Conservation (phyloP, 306 rosid genomes). For the Corylus americana region DNA sequence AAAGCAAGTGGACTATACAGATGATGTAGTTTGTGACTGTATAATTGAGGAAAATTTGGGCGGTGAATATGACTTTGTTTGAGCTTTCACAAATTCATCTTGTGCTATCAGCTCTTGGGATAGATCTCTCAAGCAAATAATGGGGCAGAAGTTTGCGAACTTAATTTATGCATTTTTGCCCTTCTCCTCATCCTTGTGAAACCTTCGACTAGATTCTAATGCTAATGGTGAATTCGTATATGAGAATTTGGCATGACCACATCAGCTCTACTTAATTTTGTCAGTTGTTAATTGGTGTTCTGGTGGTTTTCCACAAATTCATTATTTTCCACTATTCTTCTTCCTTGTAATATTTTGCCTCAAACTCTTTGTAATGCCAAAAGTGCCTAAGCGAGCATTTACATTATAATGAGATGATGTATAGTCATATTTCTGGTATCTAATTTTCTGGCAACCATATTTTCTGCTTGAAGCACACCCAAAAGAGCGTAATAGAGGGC, state of each 20-base stretch:
- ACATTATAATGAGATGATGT: background rate
- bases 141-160: background rate
- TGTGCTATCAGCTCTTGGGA: background rate
- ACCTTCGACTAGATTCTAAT: background rate
- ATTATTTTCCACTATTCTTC: background rate
- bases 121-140: background rate
- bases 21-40: background rate
- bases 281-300: background rate
- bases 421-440: background rate
- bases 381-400: background rate
- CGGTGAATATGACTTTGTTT: background rate
- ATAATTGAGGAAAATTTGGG: background rate
- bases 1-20: background rate
- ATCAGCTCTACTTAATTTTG: background rate
- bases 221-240: background rate
- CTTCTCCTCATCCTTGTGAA: background rate
- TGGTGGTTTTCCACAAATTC: background rate
- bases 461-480: background rate
- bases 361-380: background rate
- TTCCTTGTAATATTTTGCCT: background rate
- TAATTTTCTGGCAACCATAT: background rate
- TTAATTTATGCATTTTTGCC: background rate
- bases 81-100: background rate
- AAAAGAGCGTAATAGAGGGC: background rate
- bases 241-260: background rate